These are phyloP conservation scores for Starmerella lactis-condensi DNA, from an alignment of 805 yeast species.

Conservation along the genomic window DNA sequence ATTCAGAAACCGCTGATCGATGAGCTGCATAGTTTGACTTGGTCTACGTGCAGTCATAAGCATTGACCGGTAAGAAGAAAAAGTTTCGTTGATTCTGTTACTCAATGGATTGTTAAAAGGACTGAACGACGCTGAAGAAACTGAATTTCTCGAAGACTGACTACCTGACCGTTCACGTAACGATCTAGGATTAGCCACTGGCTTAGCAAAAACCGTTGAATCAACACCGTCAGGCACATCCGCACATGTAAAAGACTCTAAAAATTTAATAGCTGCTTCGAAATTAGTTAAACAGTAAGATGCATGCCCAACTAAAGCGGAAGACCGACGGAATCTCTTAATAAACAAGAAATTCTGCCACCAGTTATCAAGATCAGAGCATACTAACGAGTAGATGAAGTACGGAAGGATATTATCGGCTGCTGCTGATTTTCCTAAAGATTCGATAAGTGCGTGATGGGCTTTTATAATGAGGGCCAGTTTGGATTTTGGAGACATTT, in stretches of 20 bases:
- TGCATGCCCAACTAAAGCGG: slow-evolving; percentile 23
- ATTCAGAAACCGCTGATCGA: slow-evolving; percentile 13
- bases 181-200: slow-evolving; percentile 10
- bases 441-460: slow-evolving; percentile 23
- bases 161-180: slow-evolving; percentile 8
- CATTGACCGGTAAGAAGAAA: slow-evolving; percentile 14
- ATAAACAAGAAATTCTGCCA: slow-evolving; percentile 24
- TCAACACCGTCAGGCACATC: slow-evolving; percentile 17
- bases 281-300: slow-evolving; percentile 28
- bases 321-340: slow-evolving; percentile 24
- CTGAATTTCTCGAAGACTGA: slow-evolving; percentile 19
- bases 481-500: slow-evolving; percentile 23
- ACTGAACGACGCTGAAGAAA: slow-evolving; percentile 11
- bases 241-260: slow-evolving; percentile 22
- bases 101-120: slow-evolving; percentile 15
- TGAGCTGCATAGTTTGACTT: slow-evolving; percentile 1
- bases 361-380: slow-evolving; percentile 20
- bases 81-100: slow-evolving; percentile 21
- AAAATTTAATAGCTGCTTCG: slow-evolving; percentile 26
- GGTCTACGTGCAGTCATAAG: slow-evolving; percentile 8
- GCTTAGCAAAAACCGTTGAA: slow-evolving; percentile 12
- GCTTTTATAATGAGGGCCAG: slow-evolving; percentile 22
- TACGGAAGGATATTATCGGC: slow-evolving; percentile 27
- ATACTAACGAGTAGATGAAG: slow-evolving; percentile 22
- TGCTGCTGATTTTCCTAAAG: slow-evolving; percentile 15